phyloP scores from a whole-genome alignment of 2,329 filamentous ascomycete species.

The Phialemonium atrogriseum region DNA sequence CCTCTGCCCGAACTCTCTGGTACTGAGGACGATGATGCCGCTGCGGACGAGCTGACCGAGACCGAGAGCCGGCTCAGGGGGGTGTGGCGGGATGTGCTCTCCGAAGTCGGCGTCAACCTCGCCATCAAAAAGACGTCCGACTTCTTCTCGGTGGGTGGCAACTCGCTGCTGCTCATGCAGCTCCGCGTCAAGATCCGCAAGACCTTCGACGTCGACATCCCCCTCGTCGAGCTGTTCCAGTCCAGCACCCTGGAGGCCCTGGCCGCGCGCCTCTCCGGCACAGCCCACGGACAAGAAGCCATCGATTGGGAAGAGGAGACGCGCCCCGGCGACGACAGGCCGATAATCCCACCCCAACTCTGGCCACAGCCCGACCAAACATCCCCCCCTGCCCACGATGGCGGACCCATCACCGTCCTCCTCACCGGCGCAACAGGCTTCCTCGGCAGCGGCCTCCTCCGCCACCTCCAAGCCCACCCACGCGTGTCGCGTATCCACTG shows the following conservation, averaged over 20 bases:
- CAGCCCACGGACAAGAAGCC: no score
- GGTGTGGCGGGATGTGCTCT: constrained; percentile 14
- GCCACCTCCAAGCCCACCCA: constrained; percentile 20
- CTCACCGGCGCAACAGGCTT: constrained; percentile 30
- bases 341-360: no score
- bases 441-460: constrained; percentile 28
- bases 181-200: constrained; percentile 26
- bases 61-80: no score
- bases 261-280: no score
- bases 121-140: constrained; percentile 16
- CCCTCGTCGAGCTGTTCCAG: constrained; percentile 26
- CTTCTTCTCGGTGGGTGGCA: constrained; percentile 34
- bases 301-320: no score
- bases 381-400: no score
- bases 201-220: constrained; percentile 19
- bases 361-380: no score
- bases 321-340: no score
- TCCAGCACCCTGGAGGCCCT: constrained; percentile 28
- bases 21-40: no score
- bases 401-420: no score
- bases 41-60: no score
- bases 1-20: constrained; percentile 16
- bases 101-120: constrained; percentile 11
- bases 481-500: constrained; percentile 31
- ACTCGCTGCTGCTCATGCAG: constrained; percentile 28